These are phyloP conservation scores for Pichia sp. DNA, from an alignment of 1,139 yeast species.

Conservation along the genomic window DNA sequence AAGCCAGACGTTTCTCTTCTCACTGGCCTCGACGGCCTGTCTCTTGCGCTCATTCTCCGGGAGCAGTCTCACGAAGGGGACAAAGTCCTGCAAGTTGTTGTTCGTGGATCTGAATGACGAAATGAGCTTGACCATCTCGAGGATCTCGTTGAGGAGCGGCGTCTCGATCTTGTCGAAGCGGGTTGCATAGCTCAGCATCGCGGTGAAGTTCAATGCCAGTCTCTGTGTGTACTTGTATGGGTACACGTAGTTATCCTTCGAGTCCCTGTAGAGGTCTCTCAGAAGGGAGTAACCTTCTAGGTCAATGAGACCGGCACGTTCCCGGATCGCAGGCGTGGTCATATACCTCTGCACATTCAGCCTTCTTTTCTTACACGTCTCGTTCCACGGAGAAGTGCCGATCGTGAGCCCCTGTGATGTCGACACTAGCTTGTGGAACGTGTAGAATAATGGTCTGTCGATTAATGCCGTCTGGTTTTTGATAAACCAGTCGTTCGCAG, in stretches of 20 bases:
- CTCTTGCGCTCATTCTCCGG: slow-evolving; percentile 33
- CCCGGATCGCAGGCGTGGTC: slow-evolving; percentile 38
- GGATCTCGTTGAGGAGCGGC: slow-evolving; percentile 47
- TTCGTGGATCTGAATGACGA: slow-evolving; percentile 58
- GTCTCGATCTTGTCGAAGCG: slow-evolving; percentile 43
- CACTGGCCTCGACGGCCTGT: slow-evolving; percentile 38
- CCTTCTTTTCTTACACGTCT: slow-evolving; percentile 47
- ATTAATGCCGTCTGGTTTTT: slow-evolving; percentile 47
- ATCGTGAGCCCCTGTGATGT: slow-evolving; percentile 56
- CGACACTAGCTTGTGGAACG: slow-evolving; percentile 60
- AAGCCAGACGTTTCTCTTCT: slow-evolving; percentile 55
- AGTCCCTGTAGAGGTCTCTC: slow-evolving; percentile 18
- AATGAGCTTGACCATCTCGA: slow-evolving; percentile 57
- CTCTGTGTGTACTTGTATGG: slow-evolving; percentile 44
- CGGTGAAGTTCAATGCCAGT: slow-evolving; percentile 51
- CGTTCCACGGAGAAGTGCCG: slow-evolving; percentile 68
- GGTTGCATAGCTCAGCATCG: slow-evolving; percentile 57
- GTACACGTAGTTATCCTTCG: slow-evolving; percentile 10
- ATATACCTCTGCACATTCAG: slow-evolving; percentile 51
- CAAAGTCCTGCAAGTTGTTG: slow-evolving; percentile 54
- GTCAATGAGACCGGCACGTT: slow-evolving; percentile 41
- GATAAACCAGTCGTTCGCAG: slow-evolving; percentile 52
- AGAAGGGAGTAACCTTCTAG: slow-evolving; percentile 37
- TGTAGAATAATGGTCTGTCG: slow-evolving; percentile 60
- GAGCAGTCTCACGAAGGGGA: slow-evolving; percentile 46